phyloP scores from a whole-genome alignment of 192 early-diverging fungal genomes.

The Chytriomyces hyalinus region DNA sequence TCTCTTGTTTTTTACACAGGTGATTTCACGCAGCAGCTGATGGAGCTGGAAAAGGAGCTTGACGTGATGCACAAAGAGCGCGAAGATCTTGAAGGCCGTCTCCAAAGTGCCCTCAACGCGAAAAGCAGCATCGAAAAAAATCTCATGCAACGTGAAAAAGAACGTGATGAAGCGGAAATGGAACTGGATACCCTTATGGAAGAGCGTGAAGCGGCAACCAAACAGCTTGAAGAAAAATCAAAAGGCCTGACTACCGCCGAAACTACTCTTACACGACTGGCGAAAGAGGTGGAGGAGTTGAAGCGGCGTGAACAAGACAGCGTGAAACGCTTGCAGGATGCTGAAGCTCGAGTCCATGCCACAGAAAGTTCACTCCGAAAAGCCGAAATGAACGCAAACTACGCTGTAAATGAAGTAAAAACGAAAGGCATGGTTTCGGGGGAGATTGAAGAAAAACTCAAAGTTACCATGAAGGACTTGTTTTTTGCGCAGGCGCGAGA shows the following conservation, averaged over 20 bases:
- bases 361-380: conserved; percentile 28
- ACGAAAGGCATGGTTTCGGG: conserved; percentile 17
- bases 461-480: conserved; percentile 26
- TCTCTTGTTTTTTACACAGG: background rate
- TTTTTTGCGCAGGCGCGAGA: conserved; percentile 30
- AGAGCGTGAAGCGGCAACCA: conserved; percentile 1
- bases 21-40: conserved; percentile 4
- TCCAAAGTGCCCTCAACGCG: background rate
- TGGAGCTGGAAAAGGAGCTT: conserved; percentile 3
- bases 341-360: conserved; percentile 13
- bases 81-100: background rate
- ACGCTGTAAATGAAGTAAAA: conserved; percentile 13
- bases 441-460: conserved; percentile 31
- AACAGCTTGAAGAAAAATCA: conserved; percentile 6
- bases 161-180: conserved; percentile 36
- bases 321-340: conserved; percentile 2
- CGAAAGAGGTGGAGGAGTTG: conserved; percentile 18
- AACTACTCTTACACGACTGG: conserved; percentile 2
- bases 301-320: conserved; percentile 3
- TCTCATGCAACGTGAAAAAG: conserved; percentile 13
- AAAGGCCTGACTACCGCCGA: conserved; percentile 7
- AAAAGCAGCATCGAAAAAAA: background rate
- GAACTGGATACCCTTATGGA: conserved; percentile 26
- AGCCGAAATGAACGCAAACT: conserved; percentile 28
- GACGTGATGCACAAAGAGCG: background rate